phyloP scores from a whole-genome alignment of 306 rosid genomes.

The Cicer yamashitae region DNA sequence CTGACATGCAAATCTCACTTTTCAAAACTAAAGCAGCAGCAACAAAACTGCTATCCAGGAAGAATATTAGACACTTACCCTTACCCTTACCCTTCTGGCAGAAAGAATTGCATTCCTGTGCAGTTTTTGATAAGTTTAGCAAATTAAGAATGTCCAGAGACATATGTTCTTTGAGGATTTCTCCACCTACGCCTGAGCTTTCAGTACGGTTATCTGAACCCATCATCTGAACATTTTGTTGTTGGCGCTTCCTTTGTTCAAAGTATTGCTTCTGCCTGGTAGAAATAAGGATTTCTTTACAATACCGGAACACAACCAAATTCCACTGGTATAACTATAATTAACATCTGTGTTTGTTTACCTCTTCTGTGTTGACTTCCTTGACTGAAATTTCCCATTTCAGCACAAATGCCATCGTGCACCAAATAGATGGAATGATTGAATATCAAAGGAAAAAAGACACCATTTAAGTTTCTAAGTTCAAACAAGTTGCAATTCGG shows the following conservation, averaged over 20 bases:
- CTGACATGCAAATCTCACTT: not conserved
- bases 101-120: slow-evolving; percentile 54
- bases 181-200: slow-evolving; percentile 46
- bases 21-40: slow-evolving; percentile 27
- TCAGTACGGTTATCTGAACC: slow-evolving; percentile 55
- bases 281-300: slow-evolving; percentile 36
- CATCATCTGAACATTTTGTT: slow-evolving; percentile 59
- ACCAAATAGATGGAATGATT: slow-evolving; percentile 44
- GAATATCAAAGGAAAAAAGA: slow-evolving; percentile 49
- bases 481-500: slow-evolving; percentile 29
- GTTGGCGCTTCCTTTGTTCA: slow-evolving; percentile 85
- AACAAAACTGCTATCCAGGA: slow-evolving; percentile 20
- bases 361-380: slow-evolving; percentile 84
- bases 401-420: slow-evolving; percentile 53
- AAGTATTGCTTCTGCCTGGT: slow-evolving; percentile 92
- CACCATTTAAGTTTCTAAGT: not conserved
- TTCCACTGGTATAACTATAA: not conserved
- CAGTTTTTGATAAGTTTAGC: slow-evolving; percentile 64
- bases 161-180: slow-evolving; percentile 58
- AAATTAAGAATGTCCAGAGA: slow-evolving; percentile 87
- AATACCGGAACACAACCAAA: slow-evolving; percentile 27
- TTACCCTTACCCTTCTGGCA: slow-evolving; percentile 35
- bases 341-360: slow-evolving; percentile 45
- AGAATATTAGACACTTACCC: slow-evolving; percentile 46
- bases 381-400: slow-evolving; percentile 63